These are phyloP conservation scores for Zasmidium citrigriseum DNA, from an alignment of 2,329 filamentous ascomycete species.

Conservation along the genomic window DNA sequence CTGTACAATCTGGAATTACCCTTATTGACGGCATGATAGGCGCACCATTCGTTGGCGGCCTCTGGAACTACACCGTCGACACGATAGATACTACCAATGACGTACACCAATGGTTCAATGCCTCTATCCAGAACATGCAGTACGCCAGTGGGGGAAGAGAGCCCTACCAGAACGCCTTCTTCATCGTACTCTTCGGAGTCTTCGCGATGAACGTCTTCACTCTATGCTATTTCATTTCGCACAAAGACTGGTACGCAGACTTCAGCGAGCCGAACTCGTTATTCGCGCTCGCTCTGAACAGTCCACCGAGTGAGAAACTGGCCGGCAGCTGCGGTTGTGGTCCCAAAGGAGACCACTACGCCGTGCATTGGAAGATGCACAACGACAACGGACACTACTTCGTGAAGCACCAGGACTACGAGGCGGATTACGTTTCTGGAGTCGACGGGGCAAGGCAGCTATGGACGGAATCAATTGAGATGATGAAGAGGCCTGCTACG, in stretches of 20 bases:
- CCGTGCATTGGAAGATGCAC: constrained; percentile 42
- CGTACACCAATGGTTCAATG: constrained; percentile 65
- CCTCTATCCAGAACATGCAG: constrained; percentile 63
- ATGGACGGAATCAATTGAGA: no score
- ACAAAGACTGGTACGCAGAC: constrained; percentile 69
- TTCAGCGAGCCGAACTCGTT: constrained; percentile 72
- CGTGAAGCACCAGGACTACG: constrained; percentile 28
- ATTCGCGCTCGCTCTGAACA: constrained; percentile 54
- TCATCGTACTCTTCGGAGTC: constrained; percentile 64
- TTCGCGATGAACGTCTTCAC: constrained; percentile 69
- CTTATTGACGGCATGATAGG: constrained; percentile 61
- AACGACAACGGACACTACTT: constrained; percentile 53
- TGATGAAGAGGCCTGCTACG: no score
- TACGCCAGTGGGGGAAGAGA: constrained; percentile 68
- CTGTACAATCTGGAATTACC: constrained; percentile 68
- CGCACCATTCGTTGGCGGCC: constrained; percentile 59
- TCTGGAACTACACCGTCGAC: constrained; percentile 40
- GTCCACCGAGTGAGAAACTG: constrained; percentile 54
- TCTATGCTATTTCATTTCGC: constrained; percentile 61
- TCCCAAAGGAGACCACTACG: constrained; percentile 52
- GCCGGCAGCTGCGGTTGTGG: constrained; percentile 59
- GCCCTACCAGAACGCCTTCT: constrained; percentile 66
- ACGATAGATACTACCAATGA: constrained; percentile 34
- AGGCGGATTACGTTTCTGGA: no score
- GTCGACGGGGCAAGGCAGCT: no score